Percentiles rank a stretch among this genome's conserved stretches.
These are phyloP conservation scores for Cladochytrium tenue DNA, from an alignment of 371 early-diverging fungal genomes.

Conservation along the genomic window DNA sequence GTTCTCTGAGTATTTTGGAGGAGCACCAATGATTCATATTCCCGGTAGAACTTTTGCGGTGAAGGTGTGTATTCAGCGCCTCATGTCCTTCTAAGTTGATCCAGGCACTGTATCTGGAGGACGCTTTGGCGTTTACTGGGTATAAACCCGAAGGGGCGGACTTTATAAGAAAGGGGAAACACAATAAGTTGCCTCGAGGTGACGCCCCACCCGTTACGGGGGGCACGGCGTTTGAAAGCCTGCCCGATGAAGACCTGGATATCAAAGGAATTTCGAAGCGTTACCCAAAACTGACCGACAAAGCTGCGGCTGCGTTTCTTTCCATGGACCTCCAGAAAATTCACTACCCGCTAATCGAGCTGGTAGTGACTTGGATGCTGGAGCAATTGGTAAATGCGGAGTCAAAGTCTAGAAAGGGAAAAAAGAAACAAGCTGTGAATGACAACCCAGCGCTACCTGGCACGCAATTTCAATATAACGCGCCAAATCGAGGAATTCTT, in stretches of 20 bases:
- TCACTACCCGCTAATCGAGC: conserved; percentile 48
- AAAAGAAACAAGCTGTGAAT: background rate
- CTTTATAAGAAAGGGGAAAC: conserved; percentile 5
- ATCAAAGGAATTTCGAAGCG: conserved; percentile 19
- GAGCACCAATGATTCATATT: conserved; percentile 57
- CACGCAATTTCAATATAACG: background rate
- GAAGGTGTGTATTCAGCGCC: conserved; percentile 3
- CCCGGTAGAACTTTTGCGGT: conserved; percentile 87
- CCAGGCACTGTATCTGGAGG: conserved; percentile 34
- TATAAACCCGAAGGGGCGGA: conserved; percentile 31
- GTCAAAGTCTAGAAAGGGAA: no score
- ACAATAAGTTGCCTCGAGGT: no score
- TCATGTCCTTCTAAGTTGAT: background rate
- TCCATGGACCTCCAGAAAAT: conserved; percentile 39
- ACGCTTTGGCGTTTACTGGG: conserved; percentile 31
- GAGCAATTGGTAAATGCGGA: conserved; percentile 20
- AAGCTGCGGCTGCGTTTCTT: conserved; percentile 18
- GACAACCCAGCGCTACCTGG: background rate
- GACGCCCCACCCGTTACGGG: no score
- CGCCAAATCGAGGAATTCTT: conserved; percentile 34
- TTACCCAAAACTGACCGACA: conserved; percentile 27
- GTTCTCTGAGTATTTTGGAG: conserved; percentile 36
- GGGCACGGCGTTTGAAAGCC: background rate
- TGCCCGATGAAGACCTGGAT: conserved; percentile 32
- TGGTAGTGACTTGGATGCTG: conserved; percentile 35